phyloP scores from a whole-genome alignment of 768 basidiomycete genomes.

The Dentipellis fragilis region DNA sequence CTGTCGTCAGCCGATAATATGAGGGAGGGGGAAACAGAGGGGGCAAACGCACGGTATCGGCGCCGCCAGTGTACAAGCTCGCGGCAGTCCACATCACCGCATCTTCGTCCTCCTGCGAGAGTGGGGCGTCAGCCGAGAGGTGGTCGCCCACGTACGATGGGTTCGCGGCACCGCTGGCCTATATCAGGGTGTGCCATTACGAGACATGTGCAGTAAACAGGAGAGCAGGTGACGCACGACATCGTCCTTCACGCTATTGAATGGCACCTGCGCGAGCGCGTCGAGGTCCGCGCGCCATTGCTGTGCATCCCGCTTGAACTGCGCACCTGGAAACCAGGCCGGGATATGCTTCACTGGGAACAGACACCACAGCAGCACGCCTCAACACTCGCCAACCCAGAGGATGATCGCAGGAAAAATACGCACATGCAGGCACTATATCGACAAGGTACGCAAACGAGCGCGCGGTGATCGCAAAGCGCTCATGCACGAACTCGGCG shows the following conservation, averaged over 20 bases:
- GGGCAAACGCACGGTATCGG: slow-evolving; percentile 7
- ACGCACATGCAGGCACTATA: slow-evolving; percentile 12
- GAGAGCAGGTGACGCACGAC: background rate
- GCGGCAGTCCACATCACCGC: slow-evolving; percentile 9
- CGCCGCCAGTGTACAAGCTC: slow-evolving; percentile 7
- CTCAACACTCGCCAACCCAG: background rate
- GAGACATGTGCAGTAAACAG: background rate
- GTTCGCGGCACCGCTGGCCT: background rate
- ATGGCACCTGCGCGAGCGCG: slow-evolving; percentile 3
- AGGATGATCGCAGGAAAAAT: too few relatives aligned
- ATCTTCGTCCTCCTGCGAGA: background rate
- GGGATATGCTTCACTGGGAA: slow-evolving; percentile 12
- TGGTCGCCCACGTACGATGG: slow-evolving; percentile 12
- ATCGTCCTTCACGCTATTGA: slow-evolving; percentile 2
- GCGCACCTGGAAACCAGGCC: slow-evolving; percentile 12
- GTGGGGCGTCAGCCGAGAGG: slow-evolving; percentile 3
- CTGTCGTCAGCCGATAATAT: too few relatives aligned
- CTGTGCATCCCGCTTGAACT: slow-evolving; percentile 11
- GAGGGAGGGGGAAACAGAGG: background rate
- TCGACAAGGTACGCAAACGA: slow-evolving; percentile 12
- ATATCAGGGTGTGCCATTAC: too few relatives aligned
- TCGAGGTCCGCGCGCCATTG: slow-evolving; percentile 8
- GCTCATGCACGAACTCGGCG: background rate
- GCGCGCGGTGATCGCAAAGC: slow-evolving; percentile 2
- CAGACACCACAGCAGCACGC: background rate